Percentiles rank a stretch among this genome's conserved stretches.
Conservation (phyloP, 345 rosid genomes). For the Brassica nigra region DNA sequence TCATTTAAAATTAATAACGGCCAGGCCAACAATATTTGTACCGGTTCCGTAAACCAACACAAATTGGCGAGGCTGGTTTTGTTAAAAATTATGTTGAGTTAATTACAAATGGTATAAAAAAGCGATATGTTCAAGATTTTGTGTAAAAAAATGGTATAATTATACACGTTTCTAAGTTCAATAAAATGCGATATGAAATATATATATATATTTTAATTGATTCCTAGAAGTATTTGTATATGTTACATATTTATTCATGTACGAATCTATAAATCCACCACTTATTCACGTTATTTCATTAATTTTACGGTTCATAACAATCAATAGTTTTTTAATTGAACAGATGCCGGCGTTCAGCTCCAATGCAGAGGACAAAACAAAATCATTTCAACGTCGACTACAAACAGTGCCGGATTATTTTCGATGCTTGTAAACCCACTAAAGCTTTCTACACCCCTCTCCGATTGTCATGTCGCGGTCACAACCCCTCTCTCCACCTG, state of each 20-base stretch:
- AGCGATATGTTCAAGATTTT: not conserved
- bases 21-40: not conserved
- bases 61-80: not conserved
- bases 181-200: not conserved
- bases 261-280: not conserved
- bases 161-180: not conserved
- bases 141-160: not conserved
- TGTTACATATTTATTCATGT: not conserved
- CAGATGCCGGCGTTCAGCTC: slow-evolving; percentile 65
- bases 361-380: slow-evolving; percentile 47
- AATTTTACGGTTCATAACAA: not conserved
- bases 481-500: slow-evolving; percentile 61
- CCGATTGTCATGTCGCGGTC: slow-evolving; percentile 50
- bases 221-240: not conserved
- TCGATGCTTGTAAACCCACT: slow-evolving; percentile 46
- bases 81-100: not conserved
- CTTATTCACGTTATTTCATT: not conserved
- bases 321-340: not conserved
- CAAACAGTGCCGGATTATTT: slow-evolving; percentile 48
- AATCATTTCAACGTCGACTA: slow-evolving; percentile 48
- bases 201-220: not conserved
- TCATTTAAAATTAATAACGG: not conserved
- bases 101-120: not conserved
- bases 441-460: slow-evolving; percentile 43
- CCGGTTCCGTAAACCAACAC: not conserved